Base-by-base conservation (phyloP, 2,329 filamentous ascomycete genomes). In the Neoarthrinium moseri region DNA sequence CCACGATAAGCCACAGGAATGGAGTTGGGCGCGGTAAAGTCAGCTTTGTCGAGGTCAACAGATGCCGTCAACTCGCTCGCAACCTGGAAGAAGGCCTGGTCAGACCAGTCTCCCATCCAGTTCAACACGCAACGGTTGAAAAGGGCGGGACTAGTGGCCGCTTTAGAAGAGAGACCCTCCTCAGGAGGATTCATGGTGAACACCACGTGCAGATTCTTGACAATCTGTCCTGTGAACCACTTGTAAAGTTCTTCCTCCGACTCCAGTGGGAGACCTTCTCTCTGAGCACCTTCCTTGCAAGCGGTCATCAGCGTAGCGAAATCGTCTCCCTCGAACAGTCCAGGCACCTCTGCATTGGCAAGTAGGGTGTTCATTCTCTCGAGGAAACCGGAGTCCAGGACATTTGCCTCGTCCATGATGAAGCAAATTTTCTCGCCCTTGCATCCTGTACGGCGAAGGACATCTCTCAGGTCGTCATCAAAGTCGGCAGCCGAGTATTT, bases 81-180 rank as follows among this genome's bases (percentile, higher is more conserved):
- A 52, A 99, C 95, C 68, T 99, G 95, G 84, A 95, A 99, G 17
- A 99, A 80, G 29, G 94, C 95, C 71, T 99, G 94, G 66, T 99
- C 94, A 43, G 94, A 99, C 94, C 94, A 99, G 70, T 99, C 94
- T 54, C 94, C 94, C 65, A 99, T 96, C 94, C 94, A 99, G 71
- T 99, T 99, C 57, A 99, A 85, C 39, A 99, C 94, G 64, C 94
- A 99, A 78, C 94, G 87, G 74, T 99, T 99, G 86, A 99, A 99
- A 61, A 99, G 72, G 32, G 94, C 94, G 49, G 94, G 94, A 79
- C 91, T 96, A 3, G 95, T 99, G 22, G 94, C 95, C 46, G 94
- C 94, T 73, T 96, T 97, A 24, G 91, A 96, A 2, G 89, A 94
- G 7, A 99, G 73, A 1, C 94, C 92, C 57, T 94, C 94, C 62